Base-by-base conservation (phyloP, 768 basidiomycete species). In the Gloeopeniophorella convolvens region DNA sequence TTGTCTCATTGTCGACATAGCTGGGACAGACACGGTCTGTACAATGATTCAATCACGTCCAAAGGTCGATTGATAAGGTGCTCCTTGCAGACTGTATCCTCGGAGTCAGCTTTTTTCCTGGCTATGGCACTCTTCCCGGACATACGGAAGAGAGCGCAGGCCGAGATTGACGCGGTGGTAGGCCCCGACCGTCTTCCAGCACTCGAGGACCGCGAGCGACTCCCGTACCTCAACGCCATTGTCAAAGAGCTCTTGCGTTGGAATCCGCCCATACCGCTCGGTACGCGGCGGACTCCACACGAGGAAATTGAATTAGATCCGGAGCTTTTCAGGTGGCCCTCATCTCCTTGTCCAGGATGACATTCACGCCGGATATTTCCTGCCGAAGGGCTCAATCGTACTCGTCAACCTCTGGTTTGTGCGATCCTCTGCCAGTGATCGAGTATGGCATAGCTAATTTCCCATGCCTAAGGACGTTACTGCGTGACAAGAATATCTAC, bases 401-500 rank as follows among this genome's bases (percentile, higher is more conserved):
- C 31, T 55, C 15, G 40, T 45, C 3, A 58, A 60, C 31, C 41
- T n/a, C n/a, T n/a, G n/a, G n/a, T n/a, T n/a, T n/a, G 24, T 52
- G 20, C 39, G 44, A 44, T 50, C 18, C n/a, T 32, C 18, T n/a
- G n/a, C n/a, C n/a, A n/a, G n/a, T 32, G 45, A 28, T 37, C n/a
- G n/a, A n/a, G n/a, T n/a, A n/a, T n/a, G 24, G 35, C 4, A 45
- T 13, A n/a, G 6, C 24, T 28, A 12, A 16, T 18, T 36, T 31
- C 27, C 33, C 34, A 8, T 10, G 6, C n/a, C 10, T 37, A 31
- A 65, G 65, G 65, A 54, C 56, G 26, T 54, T 66, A 15, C 54
- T 66, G 13, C 68, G 64, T 34, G 66, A 72, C 40, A 64, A 64
- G 8, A 51, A 56, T 20, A 47, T 50, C 6, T 72, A 71, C 56